These are phyloP conservation scores for Bondarzewia mesenterica DNA, from an alignment of 1,284 basidiomycete species.

Conservation along the genomic window DNA sequence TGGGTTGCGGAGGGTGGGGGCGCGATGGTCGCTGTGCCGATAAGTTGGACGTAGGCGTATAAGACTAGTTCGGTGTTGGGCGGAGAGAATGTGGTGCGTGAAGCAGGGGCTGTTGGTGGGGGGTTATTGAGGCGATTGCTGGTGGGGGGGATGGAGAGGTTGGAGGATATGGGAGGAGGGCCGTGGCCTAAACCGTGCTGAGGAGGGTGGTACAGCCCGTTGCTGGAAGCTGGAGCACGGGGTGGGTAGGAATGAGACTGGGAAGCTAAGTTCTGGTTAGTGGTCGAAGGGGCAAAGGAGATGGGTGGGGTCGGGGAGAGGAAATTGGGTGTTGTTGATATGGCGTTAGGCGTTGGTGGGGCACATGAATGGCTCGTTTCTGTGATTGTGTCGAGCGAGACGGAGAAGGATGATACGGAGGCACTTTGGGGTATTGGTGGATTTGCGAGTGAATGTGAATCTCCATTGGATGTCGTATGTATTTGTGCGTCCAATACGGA, in stretches of 20 bases:
- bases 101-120: slow-evolving; percentile 30
- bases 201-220: slow-evolving; percentile 19
- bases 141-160: slow-evolving; percentile 12
- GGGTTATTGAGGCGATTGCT: slow-evolving; percentile 14
- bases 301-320: slow-evolving; percentile 18
- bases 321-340: slow-evolving; percentile 12
- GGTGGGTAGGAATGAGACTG: slow-evolving; percentile 13
- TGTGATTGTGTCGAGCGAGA: slow-evolving; percentile 62
- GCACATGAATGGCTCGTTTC: slow-evolving; percentile 34
- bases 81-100: slow-evolving; percentile 15
- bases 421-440: slow-evolving; percentile 29
- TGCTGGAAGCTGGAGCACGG: slow-evolving; percentile 7
- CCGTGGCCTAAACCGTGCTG: slow-evolving; percentile 42
- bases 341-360: not conserved
- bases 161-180: slow-evolving; percentile 18
- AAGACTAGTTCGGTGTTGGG: slow-evolving; percentile 61
- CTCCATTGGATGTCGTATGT: slow-evolving; percentile 20
- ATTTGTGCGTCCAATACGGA: slow-evolving; percentile 54
- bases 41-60: slow-evolving; percentile 80
- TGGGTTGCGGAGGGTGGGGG: slow-evolving; percentile 17
- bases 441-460: not conserved
- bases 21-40: slow-evolving; percentile 52
- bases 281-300: slow-evolving; percentile 16
- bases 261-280: slow-evolving; percentile 5
- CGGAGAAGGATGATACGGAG: slow-evolving; percentile 52